phyloP scores from a whole-genome alignment of 2,329 filamentous ascomycete species.

The Ophidiomyces ophidiicola region DNA sequence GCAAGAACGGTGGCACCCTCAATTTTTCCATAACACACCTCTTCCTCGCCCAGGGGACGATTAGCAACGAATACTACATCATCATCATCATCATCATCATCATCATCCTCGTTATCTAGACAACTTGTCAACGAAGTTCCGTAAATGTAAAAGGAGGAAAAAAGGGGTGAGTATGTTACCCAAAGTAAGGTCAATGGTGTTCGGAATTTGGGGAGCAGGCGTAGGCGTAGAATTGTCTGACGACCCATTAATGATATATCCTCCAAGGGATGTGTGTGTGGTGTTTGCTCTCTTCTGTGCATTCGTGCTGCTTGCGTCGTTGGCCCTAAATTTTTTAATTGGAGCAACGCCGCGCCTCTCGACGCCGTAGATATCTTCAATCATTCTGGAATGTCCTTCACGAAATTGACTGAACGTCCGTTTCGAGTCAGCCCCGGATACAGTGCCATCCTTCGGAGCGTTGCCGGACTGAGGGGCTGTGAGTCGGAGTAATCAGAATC shows the following conservation, averaged over 20 bases:
- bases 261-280: slow-evolving; percentile 47
- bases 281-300: slow-evolving; percentile 31
- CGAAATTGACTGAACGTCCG: slow-evolving; percentile 21
- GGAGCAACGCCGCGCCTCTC: slow-evolving; percentile 52
- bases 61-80: slow-evolving; percentile 39
- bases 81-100: slow-evolving; percentile 29
- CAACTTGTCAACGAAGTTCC: slow-evolving; percentile 9
- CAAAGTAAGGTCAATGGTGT: slow-evolving; percentile 36
- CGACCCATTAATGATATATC: slow-evolving; percentile 55
- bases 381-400: slow-evolving; percentile 34
- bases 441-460: slow-evolving; percentile 4
- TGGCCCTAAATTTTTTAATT: slow-evolving; percentile 53
- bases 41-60: slow-evolving; percentile 51
- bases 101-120: slow-evolving; percentile 28
- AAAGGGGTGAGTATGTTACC: slow-evolving; percentile 16
- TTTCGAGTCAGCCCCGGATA: slow-evolving; percentile 18
- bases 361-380: slow-evolving; percentile 66
- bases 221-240: slow-evolving; percentile 27
- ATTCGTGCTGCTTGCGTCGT: slow-evolving; percentile 33
- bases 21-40: slow-evolving; percentile 71
- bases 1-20: slow-evolving; percentile 56
- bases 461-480: neutral
- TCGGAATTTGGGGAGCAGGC: slow-evolving; percentile 39
- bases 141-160: neutral
- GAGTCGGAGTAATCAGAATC: neutral